Evolutionary conservation across 1,139 yeast genomes (phyloP), one percentile per base, ranked within the genome.

Genomic region (Tardiomyces blankii): DNA sequence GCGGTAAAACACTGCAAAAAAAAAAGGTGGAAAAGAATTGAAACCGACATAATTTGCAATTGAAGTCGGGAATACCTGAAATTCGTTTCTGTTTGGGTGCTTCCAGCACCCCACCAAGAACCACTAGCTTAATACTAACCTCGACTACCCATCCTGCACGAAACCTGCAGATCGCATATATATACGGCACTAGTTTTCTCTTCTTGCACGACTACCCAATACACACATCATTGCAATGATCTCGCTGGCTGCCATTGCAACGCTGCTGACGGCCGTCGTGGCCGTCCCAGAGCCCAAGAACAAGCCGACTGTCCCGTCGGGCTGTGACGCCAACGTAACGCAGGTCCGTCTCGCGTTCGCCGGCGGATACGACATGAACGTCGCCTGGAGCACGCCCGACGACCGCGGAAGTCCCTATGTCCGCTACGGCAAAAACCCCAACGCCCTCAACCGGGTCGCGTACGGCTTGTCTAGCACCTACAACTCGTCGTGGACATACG

Each of bases 361-460:
- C 25, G 62, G 61, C 12, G 43, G 48, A 3, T 46, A 48, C 14
- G 61, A 56, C 14, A 56, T 57, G 58, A 49, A 54, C 7, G 57
- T 59, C 38, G 52, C 60, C 16, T 59, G 62, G 62, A 58, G 55
- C 49, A 54, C 65, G n/a, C 51, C 48, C 27, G 45, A 45, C 16
- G 39, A 50, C 44, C 39, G 53, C n/a, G 18, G 42, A 8, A 33
- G 40, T 16, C 60, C 65, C n/a, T 41, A 48, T 11, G 62, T 61
- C 2, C 47, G 47, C 40, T 61, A 55, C 41, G 65, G 64, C n/a
- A 46, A 42, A 25, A 33, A 43, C 33, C 52, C 56, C 9, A 45
- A 52, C 44, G 27, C 46, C 21, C 54, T 61, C 32, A 44, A 39
- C 33, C 27, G 39, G 25, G 42, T 46, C 19, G 57, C 57, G 18